Evolutionary conservation across 495 filamentous ascomycete genomes (phyloP).

Genomic region (Trichoderma gamsii): DNA sequence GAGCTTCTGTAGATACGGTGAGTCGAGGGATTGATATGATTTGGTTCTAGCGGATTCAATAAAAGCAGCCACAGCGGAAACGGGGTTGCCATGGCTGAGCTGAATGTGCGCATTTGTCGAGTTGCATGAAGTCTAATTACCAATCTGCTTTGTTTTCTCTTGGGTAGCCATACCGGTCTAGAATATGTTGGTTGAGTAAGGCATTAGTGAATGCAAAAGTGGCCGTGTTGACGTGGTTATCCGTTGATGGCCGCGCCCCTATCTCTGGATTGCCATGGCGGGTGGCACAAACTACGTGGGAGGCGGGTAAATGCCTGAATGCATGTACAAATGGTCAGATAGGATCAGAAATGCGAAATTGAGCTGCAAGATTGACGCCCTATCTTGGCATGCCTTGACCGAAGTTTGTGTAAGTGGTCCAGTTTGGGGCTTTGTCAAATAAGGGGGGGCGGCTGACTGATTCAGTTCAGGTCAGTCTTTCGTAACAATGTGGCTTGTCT

Average conservation of each 20-base stretch:
- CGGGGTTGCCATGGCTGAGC: neutral
- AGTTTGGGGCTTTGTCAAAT: neutral
- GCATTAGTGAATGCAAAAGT: neutral
- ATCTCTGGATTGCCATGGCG: neutral
- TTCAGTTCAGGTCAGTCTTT: neutral
- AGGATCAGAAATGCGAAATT: no score
- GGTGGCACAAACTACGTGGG: neutral
- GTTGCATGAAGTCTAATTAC: neutral
- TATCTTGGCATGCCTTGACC: no score
- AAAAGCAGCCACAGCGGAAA: slow-evolving; percentile 1
- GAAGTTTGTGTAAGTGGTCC: no score
- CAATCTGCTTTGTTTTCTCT: neutral
- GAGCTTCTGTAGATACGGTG: neutral
- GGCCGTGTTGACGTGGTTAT: neutral
- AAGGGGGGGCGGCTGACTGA: slow-evolving; percentile 1
- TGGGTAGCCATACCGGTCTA: neutral
- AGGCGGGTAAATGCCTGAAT: no score
- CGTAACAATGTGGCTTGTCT: neutral
- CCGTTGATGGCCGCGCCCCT: neutral
- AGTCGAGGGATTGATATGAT: neutral
- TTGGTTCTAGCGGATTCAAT: slow-evolving; percentile 6
- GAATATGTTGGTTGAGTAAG: neutral
- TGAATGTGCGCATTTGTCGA: neutral
- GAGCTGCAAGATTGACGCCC: no score
- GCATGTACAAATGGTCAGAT: no score